Base-by-base conservation (phyloP, 179 eudicot species). In the Patellifolia procumbens region DNA sequence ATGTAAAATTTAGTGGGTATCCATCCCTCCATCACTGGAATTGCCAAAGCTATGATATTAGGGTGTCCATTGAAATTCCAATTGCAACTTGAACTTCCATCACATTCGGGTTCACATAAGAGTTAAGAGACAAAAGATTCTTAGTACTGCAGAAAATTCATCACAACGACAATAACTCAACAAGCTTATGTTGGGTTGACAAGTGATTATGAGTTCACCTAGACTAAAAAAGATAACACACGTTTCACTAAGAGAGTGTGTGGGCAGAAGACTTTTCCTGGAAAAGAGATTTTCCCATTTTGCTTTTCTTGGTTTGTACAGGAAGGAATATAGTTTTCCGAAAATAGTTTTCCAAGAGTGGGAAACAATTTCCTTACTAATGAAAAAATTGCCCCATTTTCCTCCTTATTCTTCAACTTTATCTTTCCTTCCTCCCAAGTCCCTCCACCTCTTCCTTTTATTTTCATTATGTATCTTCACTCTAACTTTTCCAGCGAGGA, bases 41-140 rank as follows among this genome's bases (percentile, higher is more conserved):
- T 24, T 16, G 46, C 16, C 22, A 17, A 63, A 70, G 7, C 16
- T 32, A 16, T 66, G n/a, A 39, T 10, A 74, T 75, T 70, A 66
- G 49, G 32, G 22, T 48, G 8, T 42, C 31, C 65, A 52, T 62
- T 53, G 45, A 51, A 74, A 45, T 59, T 37, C 48, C 29, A 2
- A 72, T 32, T 66, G 49, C 74, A 78, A 53, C 72, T 58, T 62
- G 19, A 51, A 51, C 52, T 60, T 32, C 22, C 32, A 45, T 9
- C 32, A 72, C 56, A 42, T 45, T 62, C 34, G 34, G 19, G 53
- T 16, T 55, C 73, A 67, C 13, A 73, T 39, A 53, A 24, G 26
- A 66, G 32, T 19, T 5, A 53, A 29, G 13, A 7, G 29, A 22
- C 32, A 62, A 51, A 45, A 75, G 22, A 19, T 42, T 13, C 26